Evolutionary conservation across 306 rosid genomes (phyloP), one percentile per base, ranked within the genome.

Genomic region (Echinosophora koreensis): DNA sequence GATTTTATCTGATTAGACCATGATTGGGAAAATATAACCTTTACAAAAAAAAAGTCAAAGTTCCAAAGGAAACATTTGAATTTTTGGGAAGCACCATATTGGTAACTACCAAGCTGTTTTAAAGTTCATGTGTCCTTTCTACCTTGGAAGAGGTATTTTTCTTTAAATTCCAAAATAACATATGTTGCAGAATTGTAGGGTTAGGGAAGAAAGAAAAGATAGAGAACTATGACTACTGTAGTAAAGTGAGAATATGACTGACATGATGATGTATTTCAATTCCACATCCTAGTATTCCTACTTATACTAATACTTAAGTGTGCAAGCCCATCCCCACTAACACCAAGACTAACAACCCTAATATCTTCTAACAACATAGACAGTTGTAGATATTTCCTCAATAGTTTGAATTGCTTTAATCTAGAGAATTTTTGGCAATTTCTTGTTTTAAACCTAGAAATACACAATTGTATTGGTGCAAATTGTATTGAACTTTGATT

Each of bases 1-100:
- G 14, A 41, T 18, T 65, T 41, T 41, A 62, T 61, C n/a, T 15
- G 61, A 42, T 39, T 2, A 59, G 58, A 58, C 47, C 78, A 59
- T 2, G 68, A 30, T 60, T 55, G 37, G 4, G 32, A 17, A 71
- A 54, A 38, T 14, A 14, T 70, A 18, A 32, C 5, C 41, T 38
- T 22, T 35, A 3, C 5, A 28, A n/a, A 6, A 38, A 6, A 38
- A 17, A 37, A 22, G 15, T 12, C 11, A 65, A 71, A 18, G 8
- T 39, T 57, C 27, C 49, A 41, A 32, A 17, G 13, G 55, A 65
- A 10, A 65, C 35, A 17, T 39, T 11, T 61, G 8, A 32, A n/a
- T 16, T 46, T 15, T 58, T 73, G 37, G 70, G 22, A 73, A 60
- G 17, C 32, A 15, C 7, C 6, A 14, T 57, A 34, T 71, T 54